Evolutionary conservation across 257 asterid species (phyloP), one percentile per base, ranked within the genome.

Genomic region (Solanum raphanifolium): DNA sequence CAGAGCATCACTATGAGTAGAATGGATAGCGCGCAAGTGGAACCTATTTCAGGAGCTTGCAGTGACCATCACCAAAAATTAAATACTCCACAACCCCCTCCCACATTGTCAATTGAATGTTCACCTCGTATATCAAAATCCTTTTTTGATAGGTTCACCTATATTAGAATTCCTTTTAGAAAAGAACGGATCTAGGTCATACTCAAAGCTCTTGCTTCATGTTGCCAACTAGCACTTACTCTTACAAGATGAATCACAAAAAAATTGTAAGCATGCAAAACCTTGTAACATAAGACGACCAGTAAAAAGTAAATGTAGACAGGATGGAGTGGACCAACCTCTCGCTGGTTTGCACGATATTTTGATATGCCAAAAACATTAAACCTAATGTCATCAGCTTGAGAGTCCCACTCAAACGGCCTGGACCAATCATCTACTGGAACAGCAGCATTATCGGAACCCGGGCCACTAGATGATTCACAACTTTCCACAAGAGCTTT

Each of bases 321-420:
- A 60, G 82, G 48, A 87, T 31, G 71, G 60, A 48, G 23, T 48
- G 60, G 58, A 71, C 92, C 79, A 82, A 97, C 98, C 98, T 97
- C 99, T 38, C 93, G 93, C 91, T 97, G 99, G 91, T 97, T 97
- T 83, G 98, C 94, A 74, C 99, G 98, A 89, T 95, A 97, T 8
- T 94, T 71, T 15, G 98, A 90, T 88, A 97, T 95, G 46, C 98
- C 98, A 73, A 97, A 97, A 86, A 97, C 89, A 89, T 97, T 97
- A 87, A 97, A 93, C 94, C 98, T 92, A 86, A 93, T 88, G 89
- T 97, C 98, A 88, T 95, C 96, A 91, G 96, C 99, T 89, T 82
- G 88, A 21, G 94, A 83, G 86, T 95, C 98, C 99, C 99, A 97
- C 87, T 92, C 95, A 88, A 97, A 97, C 31, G 89, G 55, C 71